Percentiles rank a stretch among this genome's conserved stretches.
These are phyloP conservation scores for Globisporangium perplexum DNA, from an alignment of 352 stramenopile species.

Conservation along the genomic window DNA sequence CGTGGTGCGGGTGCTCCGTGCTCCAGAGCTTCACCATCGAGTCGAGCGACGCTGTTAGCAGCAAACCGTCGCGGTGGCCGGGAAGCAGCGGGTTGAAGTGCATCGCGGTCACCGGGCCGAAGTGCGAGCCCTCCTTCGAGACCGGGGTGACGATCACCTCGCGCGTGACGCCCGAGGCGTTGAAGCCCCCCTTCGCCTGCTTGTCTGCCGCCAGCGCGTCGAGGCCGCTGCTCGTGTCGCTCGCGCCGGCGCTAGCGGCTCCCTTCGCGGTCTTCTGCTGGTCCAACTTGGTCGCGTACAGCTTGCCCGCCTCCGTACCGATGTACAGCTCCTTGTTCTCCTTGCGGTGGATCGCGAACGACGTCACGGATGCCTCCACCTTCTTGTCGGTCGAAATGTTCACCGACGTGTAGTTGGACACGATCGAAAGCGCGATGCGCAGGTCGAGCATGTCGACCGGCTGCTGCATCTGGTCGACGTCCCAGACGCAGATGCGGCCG, in stretches of 20 bases:
- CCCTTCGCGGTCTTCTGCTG: conserved; percentile 62
- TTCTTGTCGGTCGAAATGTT: conserved; percentile 73
- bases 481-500: conserved; percentile 81
- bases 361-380: conserved; percentile 81
- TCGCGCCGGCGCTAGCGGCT: conserved; percentile 8
- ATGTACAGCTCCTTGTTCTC: conserved; percentile 84
- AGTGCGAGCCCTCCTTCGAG: conserved; percentile 69
- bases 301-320: conserved; percentile 73
- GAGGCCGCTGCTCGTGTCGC: conserved; percentile 12
- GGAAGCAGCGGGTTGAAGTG: conserved; percentile 76
- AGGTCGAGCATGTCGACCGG: conserved; percentile 81
- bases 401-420: conserved; percentile 64
- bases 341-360: conserved; percentile 75
- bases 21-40: conserved; percentile 88
- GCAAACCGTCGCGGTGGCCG: conserved; percentile 61
- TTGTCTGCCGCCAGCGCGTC: conserved; percentile 26
- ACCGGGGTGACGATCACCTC: conserved; percentile 70
- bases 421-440: conserved; percentile 70
- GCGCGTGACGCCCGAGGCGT: conserved; percentile 19
- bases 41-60: conserved; percentile 82
- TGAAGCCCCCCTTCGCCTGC: conserved; percentile 23
- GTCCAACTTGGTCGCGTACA: conserved; percentile 74
- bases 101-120: conserved; percentile 79
- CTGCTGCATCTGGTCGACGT: conserved; percentile 80
- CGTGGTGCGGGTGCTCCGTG: conserved; percentile 63